phyloP scores from a whole-genome alignment of 2,329 filamentous ascomycete species.

The Pseudocercospora eumusae region DNA sequence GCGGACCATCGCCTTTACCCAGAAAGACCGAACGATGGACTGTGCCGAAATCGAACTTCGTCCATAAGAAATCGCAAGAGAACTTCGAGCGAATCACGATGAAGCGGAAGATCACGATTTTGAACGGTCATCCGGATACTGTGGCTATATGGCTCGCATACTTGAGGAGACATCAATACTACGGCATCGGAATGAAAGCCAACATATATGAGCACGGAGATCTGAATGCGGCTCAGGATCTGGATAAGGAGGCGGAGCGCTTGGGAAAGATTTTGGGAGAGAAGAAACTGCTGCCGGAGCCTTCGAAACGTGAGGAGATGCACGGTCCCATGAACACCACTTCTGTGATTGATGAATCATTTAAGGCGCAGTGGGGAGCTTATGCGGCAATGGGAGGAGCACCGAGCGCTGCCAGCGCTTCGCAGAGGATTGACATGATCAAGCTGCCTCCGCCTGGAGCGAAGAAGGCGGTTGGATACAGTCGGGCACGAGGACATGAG shows the following conservation, averaged over 20 bases:
- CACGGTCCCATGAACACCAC: not conserved
- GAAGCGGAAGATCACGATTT: slow-evolving; percentile 84
- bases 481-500: not conserved
- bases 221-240: slow-evolving; percentile 37
- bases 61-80: slow-evolving; percentile 96
- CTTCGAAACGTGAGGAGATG: not conserved
- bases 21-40: slow-evolving; percentile 92
- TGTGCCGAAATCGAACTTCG: slow-evolving; percentile 82
- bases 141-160: slow-evolving; percentile 93
- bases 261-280: slow-evolving; percentile 34
- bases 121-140: slow-evolving; percentile 83
- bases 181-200: slow-evolving; percentile 98
- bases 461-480: not conserved
- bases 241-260: slow-evolving; percentile 41
- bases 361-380: slow-evolving; percentile 37
- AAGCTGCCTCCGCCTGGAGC: not conserved
- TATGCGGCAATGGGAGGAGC: slow-evolving; percentile 34
- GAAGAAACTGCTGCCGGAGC: slow-evolving; percentile 13
- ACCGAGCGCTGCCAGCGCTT: slow-evolving; percentile 15
- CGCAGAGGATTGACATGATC: slow-evolving; percentile 5
- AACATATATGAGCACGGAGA: slow-evolving; percentile 89
- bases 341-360: slow-evolving; percentile 31
- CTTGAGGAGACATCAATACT: slow-evolving; percentile 85
- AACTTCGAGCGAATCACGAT: slow-evolving; percentile 94
- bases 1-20: slow-evolving; percentile 82